A percentile compares a stretch with the other conserved stretches of the same genome.
phyloP scores from a whole-genome alignment of 163 green algal genomes.

The Chlorella variabilis region DNA sequence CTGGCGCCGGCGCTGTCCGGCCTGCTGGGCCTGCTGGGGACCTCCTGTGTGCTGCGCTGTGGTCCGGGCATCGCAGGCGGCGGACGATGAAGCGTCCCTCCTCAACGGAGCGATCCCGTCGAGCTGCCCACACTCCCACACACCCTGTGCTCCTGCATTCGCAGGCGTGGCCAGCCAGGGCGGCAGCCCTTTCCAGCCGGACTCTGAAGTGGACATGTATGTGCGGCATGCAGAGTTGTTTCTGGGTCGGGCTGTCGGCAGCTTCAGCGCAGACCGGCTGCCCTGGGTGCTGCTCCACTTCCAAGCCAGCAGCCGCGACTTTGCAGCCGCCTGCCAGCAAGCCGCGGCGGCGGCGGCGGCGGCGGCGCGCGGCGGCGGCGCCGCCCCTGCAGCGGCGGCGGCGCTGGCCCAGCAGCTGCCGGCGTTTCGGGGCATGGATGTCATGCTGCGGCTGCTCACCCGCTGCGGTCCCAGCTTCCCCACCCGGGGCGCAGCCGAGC shows the following conservation, averaged over 20 bases:
- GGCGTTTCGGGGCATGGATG: background rate
- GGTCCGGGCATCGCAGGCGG: no score
- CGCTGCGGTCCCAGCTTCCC: conserved; percentile 34
- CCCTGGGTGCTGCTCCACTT: conserved; percentile 24
- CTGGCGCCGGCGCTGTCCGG: no score
- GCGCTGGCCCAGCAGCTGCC: background rate
- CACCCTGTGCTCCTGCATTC: no score
- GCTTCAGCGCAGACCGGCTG: conserved; percentile 24
- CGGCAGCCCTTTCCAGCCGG: background rate
- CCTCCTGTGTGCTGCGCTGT: no score
- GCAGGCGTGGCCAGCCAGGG: background rate
- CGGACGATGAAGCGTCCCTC: no score
- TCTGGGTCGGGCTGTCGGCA: conserved; percentile 1
- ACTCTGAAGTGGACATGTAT: conserved; percentile 34
- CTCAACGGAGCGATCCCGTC: no score
- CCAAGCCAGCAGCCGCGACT: background rate
- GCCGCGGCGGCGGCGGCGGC: background rate
- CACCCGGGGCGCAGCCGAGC: background rate
- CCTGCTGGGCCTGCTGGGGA: no score
- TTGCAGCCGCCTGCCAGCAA: background rate
- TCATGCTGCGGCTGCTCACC: conserved; percentile 23
- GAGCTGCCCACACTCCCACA: no score
- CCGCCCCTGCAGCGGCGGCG: background rate
- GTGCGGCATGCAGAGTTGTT: conserved; percentile 31
- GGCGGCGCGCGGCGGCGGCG: background rate